phyloP scores from a whole-genome alignment of 495 filamentous ascomycete species.

The Parmelia sp. region DNA sequence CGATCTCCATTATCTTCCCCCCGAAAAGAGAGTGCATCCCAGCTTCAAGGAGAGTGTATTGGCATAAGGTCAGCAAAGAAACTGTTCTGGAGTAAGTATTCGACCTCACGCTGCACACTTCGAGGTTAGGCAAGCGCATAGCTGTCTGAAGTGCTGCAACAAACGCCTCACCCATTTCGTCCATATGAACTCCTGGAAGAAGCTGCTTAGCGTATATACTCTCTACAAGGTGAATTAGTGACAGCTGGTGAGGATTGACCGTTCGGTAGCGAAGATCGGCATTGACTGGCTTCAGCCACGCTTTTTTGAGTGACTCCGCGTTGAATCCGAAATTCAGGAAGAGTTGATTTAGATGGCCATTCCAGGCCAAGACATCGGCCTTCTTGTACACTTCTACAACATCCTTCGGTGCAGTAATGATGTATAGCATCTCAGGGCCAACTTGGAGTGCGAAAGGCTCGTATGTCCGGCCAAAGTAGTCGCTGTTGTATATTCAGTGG shows the following conservation, averaged over 20 bases:
- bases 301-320: background rate
- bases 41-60: too few species aligned
- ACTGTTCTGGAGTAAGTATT: too few species aligned
- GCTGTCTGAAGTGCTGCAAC: slow-evolving; percentile 3
- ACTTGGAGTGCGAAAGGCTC: slow-evolving; percentile 15
- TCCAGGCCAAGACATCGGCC: background rate
- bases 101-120: too few species aligned
- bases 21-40: slow-evolving; percentile 1
- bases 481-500: slow-evolving; percentile 4
- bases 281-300: background rate
- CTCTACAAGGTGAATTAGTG: background rate
- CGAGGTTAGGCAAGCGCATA: slow-evolving; percentile 1
- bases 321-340: slow-evolving; percentile 12
- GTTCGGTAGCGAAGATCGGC: background rate
- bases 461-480: slow-evolving; percentile 10
- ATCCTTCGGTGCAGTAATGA: slow-evolving; percentile 17
- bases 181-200: slow-evolving; percentile 21
- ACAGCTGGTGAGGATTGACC: background rate
- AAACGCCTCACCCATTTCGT: slow-evolving; percentile 6
- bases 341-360: slow-evolving; percentile 12
- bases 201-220: slow-evolving; percentile 17
- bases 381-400: slow-evolving; percentile 12
- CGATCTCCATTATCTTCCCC: slow-evolving; percentile 20
- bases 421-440: slow-evolving; percentile 8
- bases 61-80: too few species aligned